These are phyloP conservation scores for Ceratocystis albifundus DNA, from an alignment of 2,329 filamentous ascomycete genomes.

Conservation along the genomic window DNA sequence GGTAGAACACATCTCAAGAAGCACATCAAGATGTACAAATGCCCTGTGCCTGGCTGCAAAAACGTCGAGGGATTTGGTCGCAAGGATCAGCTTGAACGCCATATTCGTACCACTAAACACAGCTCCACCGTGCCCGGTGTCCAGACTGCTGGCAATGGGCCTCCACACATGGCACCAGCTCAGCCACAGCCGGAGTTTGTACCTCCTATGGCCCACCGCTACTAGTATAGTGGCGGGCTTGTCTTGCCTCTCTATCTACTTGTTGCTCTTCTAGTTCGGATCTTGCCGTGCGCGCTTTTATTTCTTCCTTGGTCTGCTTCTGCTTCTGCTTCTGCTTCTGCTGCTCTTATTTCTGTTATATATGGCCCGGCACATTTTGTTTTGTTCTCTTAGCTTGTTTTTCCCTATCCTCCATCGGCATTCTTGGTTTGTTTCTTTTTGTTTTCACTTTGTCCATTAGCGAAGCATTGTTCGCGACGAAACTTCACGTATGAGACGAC, in stretches of 20 bases:
- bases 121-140: constrained; percentile 5
- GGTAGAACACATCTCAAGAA: constrained; percentile 22
- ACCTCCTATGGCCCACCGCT: constrained; percentile 7
- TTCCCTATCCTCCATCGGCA: neutral
- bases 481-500: constrained; percentile 9
- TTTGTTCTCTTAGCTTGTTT: neutral
- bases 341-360: constrained; percentile 3
- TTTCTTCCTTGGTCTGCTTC: neutral
- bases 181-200: constrained; percentile 11
- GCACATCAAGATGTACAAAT: constrained; percentile 23
- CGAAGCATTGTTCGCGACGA: constrained; percentile 15
- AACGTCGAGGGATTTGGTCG: constrained; percentile 22
- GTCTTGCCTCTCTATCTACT: neutral
- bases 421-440: neutral
- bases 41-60: constrained; percentile 20
- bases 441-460: constrained; percentile 7
- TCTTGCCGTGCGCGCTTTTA: neutral
- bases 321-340: neutral
- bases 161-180: constrained; percentile 3
- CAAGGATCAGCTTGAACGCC: constrained; percentile 22
- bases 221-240: neutral
- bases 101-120: constrained; percentile 21
- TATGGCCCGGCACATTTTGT: constrained; percentile 6
- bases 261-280: neutral
- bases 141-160: neutral